phyloP scores from a whole-genome alignment of 1,284 basidiomycete genomes.

The Leccinum colubrinum region DNA sequence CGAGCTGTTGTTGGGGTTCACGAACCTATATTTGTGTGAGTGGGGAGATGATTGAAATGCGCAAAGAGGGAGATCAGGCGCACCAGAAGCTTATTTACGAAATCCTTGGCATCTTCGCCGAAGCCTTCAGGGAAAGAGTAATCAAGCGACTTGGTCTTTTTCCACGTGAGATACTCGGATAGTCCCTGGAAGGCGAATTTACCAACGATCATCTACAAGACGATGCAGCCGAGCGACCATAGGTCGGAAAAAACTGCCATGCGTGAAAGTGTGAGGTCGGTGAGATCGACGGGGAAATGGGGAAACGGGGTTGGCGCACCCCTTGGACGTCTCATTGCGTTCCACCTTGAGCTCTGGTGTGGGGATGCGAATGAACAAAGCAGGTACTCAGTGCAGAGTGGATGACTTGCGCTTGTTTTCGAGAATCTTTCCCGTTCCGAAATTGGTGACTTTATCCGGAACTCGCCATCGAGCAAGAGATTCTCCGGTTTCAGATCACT shows the following conservation, averaged over 20 bases:
- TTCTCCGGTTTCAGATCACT: constrained; percentile 87
- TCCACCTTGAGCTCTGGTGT: constrained; percentile 81
- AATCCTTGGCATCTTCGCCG: constrained; percentile 66
- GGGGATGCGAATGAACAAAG: constrained; percentile 7
- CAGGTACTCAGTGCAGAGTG: not conserved
- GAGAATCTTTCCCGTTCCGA: constrained; percentile 92
- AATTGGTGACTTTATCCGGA: constrained; percentile 94
- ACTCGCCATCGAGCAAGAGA: constrained; percentile 81
- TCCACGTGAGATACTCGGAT: constrained; percentile 81
- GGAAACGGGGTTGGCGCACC: constrained; percentile 37
- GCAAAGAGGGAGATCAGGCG: constrained; percentile 27
- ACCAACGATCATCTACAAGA: constrained; percentile 96
- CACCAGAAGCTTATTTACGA: constrained; percentile 66
- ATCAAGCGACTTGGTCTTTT: constrained; percentile 74
- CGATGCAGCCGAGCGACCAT: constrained; percentile 95
- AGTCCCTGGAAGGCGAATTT: constrained; percentile 88
- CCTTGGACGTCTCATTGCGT: constrained; percentile 69
- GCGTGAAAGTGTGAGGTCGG: not conserved
- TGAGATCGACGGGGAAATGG: not conserved
- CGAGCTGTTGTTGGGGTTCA: constrained; percentile 73
- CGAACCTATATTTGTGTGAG: constrained; percentile 46
- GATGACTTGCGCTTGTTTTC: constrained; percentile 47
- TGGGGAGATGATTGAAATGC: not conserved
- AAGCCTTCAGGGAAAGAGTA: constrained; percentile 77
- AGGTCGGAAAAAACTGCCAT: constrained; percentile 73